These are phyloP conservation scores for Stagonosporopsis vannaccii DNA, from an alignment of 2,329 filamentous ascomycete species.

Conservation along the genomic window DNA sequence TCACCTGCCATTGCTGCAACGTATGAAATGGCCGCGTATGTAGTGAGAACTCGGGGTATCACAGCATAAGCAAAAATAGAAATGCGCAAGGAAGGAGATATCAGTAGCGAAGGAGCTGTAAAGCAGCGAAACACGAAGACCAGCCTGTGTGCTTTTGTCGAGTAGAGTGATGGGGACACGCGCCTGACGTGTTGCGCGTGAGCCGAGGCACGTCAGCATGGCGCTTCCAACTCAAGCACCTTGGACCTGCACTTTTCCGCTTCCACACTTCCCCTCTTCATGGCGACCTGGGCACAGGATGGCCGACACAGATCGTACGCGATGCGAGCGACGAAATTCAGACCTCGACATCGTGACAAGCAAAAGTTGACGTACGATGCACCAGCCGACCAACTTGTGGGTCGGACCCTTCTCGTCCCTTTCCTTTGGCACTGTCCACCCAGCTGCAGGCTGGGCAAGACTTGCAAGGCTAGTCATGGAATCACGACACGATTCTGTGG, in stretches of 20 bases:
- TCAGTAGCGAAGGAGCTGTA: neutral
- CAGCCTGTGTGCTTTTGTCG: slow-evolving; percentile 7
- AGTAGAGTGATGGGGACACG: slow-evolving; percentile 2
- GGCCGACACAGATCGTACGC: neutral
- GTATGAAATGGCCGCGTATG: neutral
- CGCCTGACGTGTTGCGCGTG: slow-evolving; percentile 3
- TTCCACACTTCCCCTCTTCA: slow-evolving; percentile 16
- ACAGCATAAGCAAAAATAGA: neutral
- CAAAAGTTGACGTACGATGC: neutral
- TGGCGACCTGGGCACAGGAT: slow-evolving; percentile 1
- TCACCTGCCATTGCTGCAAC: slow-evolving; percentile 20
- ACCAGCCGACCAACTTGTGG: neutral
- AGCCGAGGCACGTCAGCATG: slow-evolving; percentile 15
- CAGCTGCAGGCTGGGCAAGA: neutral
- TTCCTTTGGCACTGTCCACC: neutral
- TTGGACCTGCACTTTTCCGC: neutral
- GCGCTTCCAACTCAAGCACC: slow-evolving; percentile 5
- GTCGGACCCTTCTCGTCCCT: neutral
- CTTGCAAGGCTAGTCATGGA: neutral
- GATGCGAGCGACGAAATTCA: neutral
- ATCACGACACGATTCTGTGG: neutral
- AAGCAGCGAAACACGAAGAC: slow-evolving; percentile 8
- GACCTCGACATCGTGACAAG: neutral
- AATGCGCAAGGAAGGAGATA: neutral
- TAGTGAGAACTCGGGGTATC: slow-evolving; percentile 2